Evolutionary conservation across 2,329 filamentous ascomycete genomes (phyloP), one percentile per base, ranked within the genome.

Genomic region (Trichoderma atrobrunneum): DNA sequence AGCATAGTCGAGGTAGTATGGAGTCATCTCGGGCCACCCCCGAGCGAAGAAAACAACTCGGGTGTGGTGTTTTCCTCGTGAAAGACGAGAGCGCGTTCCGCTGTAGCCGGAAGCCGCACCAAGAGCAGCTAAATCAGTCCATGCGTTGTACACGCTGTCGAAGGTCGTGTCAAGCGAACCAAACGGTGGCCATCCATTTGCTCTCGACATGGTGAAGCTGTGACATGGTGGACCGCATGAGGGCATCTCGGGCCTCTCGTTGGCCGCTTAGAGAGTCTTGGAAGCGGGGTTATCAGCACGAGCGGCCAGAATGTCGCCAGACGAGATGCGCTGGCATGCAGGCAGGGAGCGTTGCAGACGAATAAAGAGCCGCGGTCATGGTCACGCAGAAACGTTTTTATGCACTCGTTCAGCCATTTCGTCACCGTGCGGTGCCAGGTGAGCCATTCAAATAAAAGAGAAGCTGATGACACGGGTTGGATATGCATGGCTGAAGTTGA

Each of bases 271-370:
- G n/a, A 62, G 59, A 43, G 71, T 48, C 32, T 64, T 63, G 54
- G 66, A 65, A 70, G 71, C 71, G 65, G 64, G 71, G 59, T 64
- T 68, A 64, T 54, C 56, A 63, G 64, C 71, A 69, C 64, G 59
- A 71, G 60, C 39, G 61, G 36, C 34, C 67, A 69, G 56, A 70
- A 60, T 62, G 61, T 63, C 71, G 54, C 71, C 67, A 71, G 67
- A 57, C 54, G 60, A 60, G 61, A 71, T 73, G 61, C 51, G 72
- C 61, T 73, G 68, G 72, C 67, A 62, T 73, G 72, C 71, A 72
- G 71, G 71, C 56, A 48, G 63, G 68, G 70, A 67, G 54, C 64
- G 51, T 68, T 26, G 72, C 36, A 60, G 72, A 63, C 72, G 68
- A 73, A 73, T 73, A 28, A 71, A 56, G 43, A 65, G 59, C 39